These are phyloP conservation scores for Paralagenidium karlingii DNA, from an alignment of 352 stramenopile species.

Conservation along the genomic window DNA sequence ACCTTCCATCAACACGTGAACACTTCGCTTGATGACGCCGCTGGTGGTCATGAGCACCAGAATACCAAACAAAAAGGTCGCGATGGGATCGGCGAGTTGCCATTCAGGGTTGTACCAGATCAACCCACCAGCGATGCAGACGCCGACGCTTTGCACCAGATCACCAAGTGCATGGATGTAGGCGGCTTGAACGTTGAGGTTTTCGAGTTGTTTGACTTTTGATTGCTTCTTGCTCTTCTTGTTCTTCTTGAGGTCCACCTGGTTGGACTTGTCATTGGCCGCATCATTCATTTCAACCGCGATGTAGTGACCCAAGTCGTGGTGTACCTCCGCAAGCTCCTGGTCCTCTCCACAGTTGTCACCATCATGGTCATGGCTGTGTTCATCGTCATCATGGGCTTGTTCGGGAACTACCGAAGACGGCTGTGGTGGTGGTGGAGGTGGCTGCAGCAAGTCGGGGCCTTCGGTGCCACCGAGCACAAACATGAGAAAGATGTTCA, in stretches of 20 bases:
- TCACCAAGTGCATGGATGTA: slow-evolving; percentile 97
- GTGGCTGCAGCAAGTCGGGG: slow-evolving; percentile 24
- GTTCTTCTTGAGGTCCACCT: too few relatives aligned
- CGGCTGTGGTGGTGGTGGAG: slow-evolving; percentile 33
- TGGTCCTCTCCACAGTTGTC: too few relatives aligned
- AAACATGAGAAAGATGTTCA: slow-evolving; percentile 92
- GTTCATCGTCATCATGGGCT: too few relatives aligned
- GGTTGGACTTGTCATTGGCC: slow-evolving; percentile 11
- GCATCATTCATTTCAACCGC: too few relatives aligned
- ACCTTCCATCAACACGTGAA: slow-evolving; percentile 93
- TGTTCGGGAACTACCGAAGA: too few relatives aligned
- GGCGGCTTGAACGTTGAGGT: slow-evolving; percentile 94
- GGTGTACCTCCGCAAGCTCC: too few relatives aligned
- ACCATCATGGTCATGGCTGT: too few relatives aligned
- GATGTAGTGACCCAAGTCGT: too few relatives aligned
- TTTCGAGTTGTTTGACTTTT: too few relatives aligned
- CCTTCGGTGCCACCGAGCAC: slow-evolving; percentile 76
- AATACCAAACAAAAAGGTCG: slow-evolving; percentile 93
- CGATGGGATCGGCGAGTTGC: slow-evolving; percentile 94
- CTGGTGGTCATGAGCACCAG: slow-evolving; percentile 91
- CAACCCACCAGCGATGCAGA: slow-evolving; percentile 90
- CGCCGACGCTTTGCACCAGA: slow-evolving; percentile 94
- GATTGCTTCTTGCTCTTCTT: slow-evolving; percentile 10
- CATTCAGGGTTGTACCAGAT: slow-evolving; percentile 96
- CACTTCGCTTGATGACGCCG: slow-evolving; percentile 81